phyloP scores from a whole-genome alignment of 2,329 filamentous ascomycete species.

The Lachnellula arida region DNA sequence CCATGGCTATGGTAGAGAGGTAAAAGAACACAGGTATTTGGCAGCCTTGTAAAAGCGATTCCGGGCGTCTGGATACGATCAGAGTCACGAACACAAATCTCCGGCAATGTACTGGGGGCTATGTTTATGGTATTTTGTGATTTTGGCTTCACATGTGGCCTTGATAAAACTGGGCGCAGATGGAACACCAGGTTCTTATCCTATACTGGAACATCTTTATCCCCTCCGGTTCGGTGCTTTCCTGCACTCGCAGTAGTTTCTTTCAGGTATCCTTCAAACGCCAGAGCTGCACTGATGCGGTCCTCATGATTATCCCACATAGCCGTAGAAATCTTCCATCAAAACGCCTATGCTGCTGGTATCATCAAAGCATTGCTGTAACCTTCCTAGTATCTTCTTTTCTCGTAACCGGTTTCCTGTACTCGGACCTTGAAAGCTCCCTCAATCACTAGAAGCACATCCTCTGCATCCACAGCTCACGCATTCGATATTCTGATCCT shows the following conservation, averaged over 20 bases:
- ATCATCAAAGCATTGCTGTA: constrained; percentile 16
- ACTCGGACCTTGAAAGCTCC: background rate
- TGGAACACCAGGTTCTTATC: too few relatives aligned
- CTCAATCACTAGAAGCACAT: constrained; percentile 76
- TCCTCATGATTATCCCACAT: background rate
- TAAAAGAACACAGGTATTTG: background rate
- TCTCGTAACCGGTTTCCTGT: background rate
- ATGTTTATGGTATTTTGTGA: too few relatives aligned
- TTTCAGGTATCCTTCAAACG: background rate
- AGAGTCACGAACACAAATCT: too few relatives aligned
- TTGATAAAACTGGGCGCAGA: too few relatives aligned
- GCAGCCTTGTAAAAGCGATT: too few relatives aligned
- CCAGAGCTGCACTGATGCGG: background rate
- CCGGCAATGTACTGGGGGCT: too few relatives aligned
- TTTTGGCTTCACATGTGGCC: too few relatives aligned
- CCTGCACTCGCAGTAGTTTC: background rate
- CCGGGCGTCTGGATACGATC: too few relatives aligned
- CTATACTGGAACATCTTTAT: too few relatives aligned
- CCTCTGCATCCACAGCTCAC: constrained; percentile 93
- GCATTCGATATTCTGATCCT: constrained; percentile 85
- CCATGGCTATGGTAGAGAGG: background rate
- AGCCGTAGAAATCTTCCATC: background rate
- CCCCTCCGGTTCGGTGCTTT: background rate
- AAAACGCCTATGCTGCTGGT: constrained; percentile 16
- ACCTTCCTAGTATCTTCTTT: background rate